Evolutionary conservation across 441 rosid species (phyloP).

Genomic region (Bruguiera hainesii): DNA sequence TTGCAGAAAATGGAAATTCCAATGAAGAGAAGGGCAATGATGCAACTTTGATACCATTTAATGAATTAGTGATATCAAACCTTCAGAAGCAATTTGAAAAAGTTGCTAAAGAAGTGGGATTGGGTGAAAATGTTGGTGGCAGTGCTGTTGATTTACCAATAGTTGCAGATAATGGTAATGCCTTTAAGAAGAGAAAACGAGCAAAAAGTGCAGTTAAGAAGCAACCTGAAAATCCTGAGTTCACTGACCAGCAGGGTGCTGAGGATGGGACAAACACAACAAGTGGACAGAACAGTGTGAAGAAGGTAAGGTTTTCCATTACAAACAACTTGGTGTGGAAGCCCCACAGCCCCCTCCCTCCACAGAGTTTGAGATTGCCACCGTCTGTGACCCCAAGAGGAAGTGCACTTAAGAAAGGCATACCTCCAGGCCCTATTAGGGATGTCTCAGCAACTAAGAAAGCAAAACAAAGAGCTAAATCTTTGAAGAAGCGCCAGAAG

Average conservation of each 20-base stretch:
- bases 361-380: conserved; percentile 80
- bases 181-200: conserved; percentile 77
- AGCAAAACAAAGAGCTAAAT: conserved; percentile 50
- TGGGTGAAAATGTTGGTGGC: conserved; percentile 36
- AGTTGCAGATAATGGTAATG: conserved; percentile 29
- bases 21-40: conserved; percentile 19
- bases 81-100: conserved; percentile 89
- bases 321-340: conserved; percentile 92
- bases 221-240: conserved; percentile 29
- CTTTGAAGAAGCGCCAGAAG: conserved; percentile 47
- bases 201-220: conserved; percentile 31
- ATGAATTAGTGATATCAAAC: conserved; percentile 63
- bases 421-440: conserved; percentile 82
- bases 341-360: conserved; percentile 91
- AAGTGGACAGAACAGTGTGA: conserved; percentile 58
- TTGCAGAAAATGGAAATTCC: conserved; percentile 18
- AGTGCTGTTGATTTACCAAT: conserved; percentile 45
- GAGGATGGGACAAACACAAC: conserved; percentile 35
- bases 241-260: conserved; percentile 27
- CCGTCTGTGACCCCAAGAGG: conserved; percentile 96
- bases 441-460: conserved; percentile 52
- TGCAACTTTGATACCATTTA: conserved; percentile 27
- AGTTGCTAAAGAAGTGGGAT: conserved; percentile 66
- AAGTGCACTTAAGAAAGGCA: conserved; percentile 92
- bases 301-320: conserved; percentile 85